These are phyloP conservation scores for Rubus idaeus DNA, from an alignment of 306 rosid genomes.

Conservation along the genomic window DNA sequence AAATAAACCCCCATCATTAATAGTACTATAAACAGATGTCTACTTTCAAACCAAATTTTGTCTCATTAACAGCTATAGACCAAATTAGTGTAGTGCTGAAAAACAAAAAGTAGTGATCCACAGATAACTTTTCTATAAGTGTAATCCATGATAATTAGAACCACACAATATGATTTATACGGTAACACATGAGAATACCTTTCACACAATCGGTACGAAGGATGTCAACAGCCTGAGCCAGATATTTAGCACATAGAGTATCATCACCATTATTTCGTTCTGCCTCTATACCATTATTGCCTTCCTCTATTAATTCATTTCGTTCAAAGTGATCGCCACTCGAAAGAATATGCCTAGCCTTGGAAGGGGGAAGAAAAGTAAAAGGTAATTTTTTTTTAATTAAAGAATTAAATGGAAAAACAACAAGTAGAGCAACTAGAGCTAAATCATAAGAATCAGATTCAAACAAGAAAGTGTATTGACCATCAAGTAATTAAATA, in stretches of 20 bases:
- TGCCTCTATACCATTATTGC: slow-evolving; percentile 44
- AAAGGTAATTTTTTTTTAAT: neutral
- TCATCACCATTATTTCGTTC: slow-evolving; percentile 56
- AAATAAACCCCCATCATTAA: slow-evolving; percentile 23
- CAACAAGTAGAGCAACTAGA: neutral
- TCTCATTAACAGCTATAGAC: neutral
- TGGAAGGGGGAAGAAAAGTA: slow-evolving; percentile 23
- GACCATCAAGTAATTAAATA: neutral
- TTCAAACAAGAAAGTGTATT: neutral
- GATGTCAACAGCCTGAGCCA: slow-evolving; percentile 57
- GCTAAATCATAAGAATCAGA: neutral
- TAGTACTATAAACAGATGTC: slow-evolving; percentile 14
- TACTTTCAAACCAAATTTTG: neutral
- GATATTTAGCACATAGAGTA: slow-evolving; percentile 58
- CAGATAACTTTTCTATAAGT: neutral
- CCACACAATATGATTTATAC: neutral
- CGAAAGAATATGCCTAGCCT: slow-evolving; percentile 70
- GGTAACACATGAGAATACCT: slow-evolving; percentile 46
- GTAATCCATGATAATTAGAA: neutral
- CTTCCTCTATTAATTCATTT: slow-evolving; percentile 58
- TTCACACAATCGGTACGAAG: slow-evolving; percentile 41
- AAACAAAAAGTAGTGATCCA: neutral
- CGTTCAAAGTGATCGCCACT: slow-evolving; percentile 68
- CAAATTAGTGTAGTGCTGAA: neutral
- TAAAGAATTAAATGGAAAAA: neutral